Conservation (phyloP, 352 stramenopile genomes). For the Aphanomyces invadans region DNA sequence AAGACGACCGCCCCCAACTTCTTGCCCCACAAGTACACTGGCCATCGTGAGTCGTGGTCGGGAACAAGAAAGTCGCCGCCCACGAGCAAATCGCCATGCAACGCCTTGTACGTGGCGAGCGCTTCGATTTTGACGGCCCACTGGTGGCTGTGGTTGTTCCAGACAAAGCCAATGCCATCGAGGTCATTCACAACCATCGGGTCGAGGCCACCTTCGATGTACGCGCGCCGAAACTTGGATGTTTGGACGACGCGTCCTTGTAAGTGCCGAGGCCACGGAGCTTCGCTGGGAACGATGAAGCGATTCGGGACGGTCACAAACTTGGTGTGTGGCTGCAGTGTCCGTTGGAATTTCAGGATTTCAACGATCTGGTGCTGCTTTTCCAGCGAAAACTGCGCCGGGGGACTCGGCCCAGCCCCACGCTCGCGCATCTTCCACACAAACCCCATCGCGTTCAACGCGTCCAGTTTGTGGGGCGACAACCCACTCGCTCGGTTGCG, state of each 20-base stretch:
- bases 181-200: neutral
- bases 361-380: neutral
- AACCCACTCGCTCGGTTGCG: neutral
- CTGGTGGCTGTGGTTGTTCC: neutral
- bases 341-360: neutral
- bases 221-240: neutral
- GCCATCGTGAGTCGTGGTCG: neutral
- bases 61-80: constrained; percentile 88
- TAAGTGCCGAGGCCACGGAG: neutral
- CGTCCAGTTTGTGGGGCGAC: neutral
- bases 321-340: neutral
- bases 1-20: neutral
- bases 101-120: constrained; percentile 70
- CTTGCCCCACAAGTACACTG: constrained; percentile 6
- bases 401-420: neutral
- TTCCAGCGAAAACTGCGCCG: neutral
- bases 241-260: neutral
- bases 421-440: neutral
- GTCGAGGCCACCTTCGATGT: neutral
- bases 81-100: constrained; percentile 86
- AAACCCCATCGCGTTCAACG: neutral
- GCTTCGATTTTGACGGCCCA: constrained; percentile 41
- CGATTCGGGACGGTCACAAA: neutral
- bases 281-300: neutral
- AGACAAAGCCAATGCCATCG: neutral